Percentiles rank a stretch among this genome's conserved stretches.
Evolutionary conservation across 2,329 filamentous ascomycete genomes (phyloP).

Genomic region (Fusarium citri): DNA sequence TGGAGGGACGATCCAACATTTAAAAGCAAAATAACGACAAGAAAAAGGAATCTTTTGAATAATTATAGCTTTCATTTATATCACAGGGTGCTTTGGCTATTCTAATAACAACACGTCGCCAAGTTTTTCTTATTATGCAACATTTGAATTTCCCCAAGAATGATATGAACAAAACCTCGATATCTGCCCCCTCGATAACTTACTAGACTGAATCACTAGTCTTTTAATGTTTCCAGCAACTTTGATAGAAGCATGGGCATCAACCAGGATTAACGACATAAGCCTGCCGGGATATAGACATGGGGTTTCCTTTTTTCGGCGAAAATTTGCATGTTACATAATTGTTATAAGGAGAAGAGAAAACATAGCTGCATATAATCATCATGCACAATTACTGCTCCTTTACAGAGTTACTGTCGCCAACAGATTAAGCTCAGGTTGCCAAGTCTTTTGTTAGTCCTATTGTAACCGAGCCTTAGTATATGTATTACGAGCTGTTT

Average conservation of each 20-base stretch:
- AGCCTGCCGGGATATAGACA: conserved; percentile 24
- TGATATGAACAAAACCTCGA: conserved; percentile 19
- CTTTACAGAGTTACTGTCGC: neutral
- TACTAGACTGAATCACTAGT: conserved; percentile 35
- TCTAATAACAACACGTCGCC: rapidly evolving
- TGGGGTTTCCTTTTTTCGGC: conserved; percentile 16
- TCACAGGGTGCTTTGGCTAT: neutral
- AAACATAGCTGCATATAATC: neutral
- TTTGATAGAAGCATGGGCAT: conserved; percentile 38
- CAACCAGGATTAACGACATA: conserved; percentile 27
- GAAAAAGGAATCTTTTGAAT: neutral
- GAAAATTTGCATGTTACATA: conserved; percentile 26
- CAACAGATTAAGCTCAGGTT: neutral
- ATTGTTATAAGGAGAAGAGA: neutral
- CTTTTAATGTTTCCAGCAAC: conserved; percentile 14
- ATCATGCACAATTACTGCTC: neutral
- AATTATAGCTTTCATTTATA: neutral
- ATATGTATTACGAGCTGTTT: neutral
- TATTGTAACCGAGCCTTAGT: neutral
- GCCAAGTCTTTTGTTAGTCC: neutral
- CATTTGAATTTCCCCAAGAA: neutral
- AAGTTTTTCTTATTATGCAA: neutral
- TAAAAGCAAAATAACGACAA: neutral
- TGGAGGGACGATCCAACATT: conserved; percentile 7
- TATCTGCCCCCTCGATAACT: conserved; percentile 32